Percentiles rank a stretch among this genome's conserved stretches.
These are phyloP conservation scores for Madurella mycetomatis DNA, from an alignment of 2,329 filamentous ascomycete species.

Conservation along the genomic window DNA sequence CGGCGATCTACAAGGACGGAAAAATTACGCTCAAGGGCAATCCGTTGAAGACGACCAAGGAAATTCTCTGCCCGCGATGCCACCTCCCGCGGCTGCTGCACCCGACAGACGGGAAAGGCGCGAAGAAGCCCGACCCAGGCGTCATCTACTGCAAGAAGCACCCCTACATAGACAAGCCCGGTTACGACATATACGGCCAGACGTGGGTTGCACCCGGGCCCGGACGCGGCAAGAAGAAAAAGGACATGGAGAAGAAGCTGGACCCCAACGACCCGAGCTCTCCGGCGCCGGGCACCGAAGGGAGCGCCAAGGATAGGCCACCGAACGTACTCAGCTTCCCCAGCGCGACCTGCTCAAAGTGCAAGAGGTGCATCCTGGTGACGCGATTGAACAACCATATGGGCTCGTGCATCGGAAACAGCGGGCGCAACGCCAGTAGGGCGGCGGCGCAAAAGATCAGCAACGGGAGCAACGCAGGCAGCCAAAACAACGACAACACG, in stretches of 20 bases:
- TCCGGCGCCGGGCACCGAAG: constrained; percentile 24
- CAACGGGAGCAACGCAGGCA: constrained; percentile 45
- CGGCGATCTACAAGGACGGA: constrained; percentile 65
- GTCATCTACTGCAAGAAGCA: constrained; percentile 75
- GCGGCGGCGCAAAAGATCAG: constrained; percentile 61
- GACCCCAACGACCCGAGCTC: constrained; percentile 43
- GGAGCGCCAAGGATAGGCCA: constrained; percentile 49
- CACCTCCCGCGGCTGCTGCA: constrained; percentile 69
- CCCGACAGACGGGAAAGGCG: constrained; percentile 66
- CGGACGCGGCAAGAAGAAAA: constrained; percentile 73
- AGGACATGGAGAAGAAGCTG: constrained; percentile 63
- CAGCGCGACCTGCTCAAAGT: constrained; percentile 63
- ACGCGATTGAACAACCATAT: constrained; percentile 64
- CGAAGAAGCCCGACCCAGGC: constrained; percentile 60
- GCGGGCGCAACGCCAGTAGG: constrained; percentile 57
- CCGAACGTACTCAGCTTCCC: constrained; percentile 61
- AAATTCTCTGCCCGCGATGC: constrained; percentile 70
- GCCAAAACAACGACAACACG: constrained; percentile 52
- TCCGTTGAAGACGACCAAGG: constrained; percentile 63
- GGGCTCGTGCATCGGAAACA: constrained; percentile 64
- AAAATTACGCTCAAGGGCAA: constrained; percentile 66
- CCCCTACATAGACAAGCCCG: constrained; percentile 70
- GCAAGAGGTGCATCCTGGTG: constrained; percentile 61
- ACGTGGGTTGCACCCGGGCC: constrained; percentile 70
- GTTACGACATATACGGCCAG: constrained; percentile 78